A percentile compares a stretch with the other conserved stretches of the same genome.
These are phyloP conservation scores for Lichina pygmaea DNA, from an alignment of 495 filamentous ascomycete genomes.

Conservation along the genomic window DNA sequence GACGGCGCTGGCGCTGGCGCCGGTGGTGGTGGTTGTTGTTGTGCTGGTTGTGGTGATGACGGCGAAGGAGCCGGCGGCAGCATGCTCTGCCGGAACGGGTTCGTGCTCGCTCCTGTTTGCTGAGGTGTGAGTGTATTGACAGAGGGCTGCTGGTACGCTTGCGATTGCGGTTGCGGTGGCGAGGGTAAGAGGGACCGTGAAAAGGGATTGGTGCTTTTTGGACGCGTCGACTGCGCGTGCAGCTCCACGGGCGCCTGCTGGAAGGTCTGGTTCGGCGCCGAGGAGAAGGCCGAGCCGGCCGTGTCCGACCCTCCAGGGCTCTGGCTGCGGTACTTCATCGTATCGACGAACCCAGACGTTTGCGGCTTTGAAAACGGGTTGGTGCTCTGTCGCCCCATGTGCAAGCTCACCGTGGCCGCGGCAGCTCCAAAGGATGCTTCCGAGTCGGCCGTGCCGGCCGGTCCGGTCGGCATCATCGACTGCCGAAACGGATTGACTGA, in stretches of 20 bases:
- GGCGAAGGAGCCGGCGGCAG: constrained; percentile 26
- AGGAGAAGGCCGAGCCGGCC: no score
- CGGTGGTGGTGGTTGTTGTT: constrained; percentile 13
- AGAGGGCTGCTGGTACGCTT: constrained; percentile 17
- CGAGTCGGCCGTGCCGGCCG: constrained; percentile 1
- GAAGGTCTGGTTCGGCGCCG: no score
- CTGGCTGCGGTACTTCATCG: no score
- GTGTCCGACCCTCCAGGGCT: no score
- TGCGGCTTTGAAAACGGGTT: constrained; percentile 54
- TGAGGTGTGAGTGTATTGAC: constrained; percentile 23
- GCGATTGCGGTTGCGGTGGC: constrained; percentile 7
- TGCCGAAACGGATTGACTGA: constrained; percentile 72
- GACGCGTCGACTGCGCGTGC: no score
- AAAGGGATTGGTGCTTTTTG: neutral
- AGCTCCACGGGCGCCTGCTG: no score
- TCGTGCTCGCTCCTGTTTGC: constrained; percentile 58
- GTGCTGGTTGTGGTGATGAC: constrained; percentile 35
- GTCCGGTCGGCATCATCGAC: constrained; percentile 33
- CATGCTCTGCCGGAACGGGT: constrained; percentile 72
- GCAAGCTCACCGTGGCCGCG: constrained; percentile 9
- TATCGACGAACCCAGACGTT: neutral
- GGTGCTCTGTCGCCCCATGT: constrained; percentile 32
- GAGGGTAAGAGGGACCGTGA: neutral
- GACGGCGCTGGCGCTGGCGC: neutral
- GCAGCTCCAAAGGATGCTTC: constrained; percentile 3